These are phyloP conservation scores for Hypoxylon intermedium DNA, from an alignment of 495 filamentous ascomycete species.

Conservation along the genomic window DNA sequence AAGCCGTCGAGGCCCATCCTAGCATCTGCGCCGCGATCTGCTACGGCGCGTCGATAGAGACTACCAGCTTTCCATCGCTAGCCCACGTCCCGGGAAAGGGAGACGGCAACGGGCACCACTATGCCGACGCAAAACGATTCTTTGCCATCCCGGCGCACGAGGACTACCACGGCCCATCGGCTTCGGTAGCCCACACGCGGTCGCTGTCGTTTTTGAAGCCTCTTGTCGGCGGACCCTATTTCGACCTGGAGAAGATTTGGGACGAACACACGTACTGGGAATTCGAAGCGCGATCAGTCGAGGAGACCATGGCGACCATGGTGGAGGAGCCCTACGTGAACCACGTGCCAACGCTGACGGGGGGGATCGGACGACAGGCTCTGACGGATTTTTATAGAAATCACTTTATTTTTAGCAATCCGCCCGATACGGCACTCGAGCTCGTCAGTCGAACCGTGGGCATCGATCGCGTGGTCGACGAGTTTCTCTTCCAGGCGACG, in stretches of 20 bases:
- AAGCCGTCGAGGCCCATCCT: slow-evolving; percentile 17
- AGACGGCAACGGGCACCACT: slow-evolving; percentile 32
- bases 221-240: slow-evolving; percentile 58
- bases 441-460: slow-evolving; percentile 75
- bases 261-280: slow-evolving; percentile 64
- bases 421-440: slow-evolving; percentile 69
- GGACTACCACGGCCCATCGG: slow-evolving; percentile 48
- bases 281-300: slow-evolving; percentile 60
- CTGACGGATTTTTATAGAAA: slow-evolving; percentile 76
- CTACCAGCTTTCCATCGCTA: slow-evolving; percentile 23
- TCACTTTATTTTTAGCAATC: slow-evolving; percentile 75
- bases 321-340: slow-evolving; percentile 66
- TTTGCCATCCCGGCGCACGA: slow-evolving; percentile 53
- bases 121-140: slow-evolving; percentile 38
- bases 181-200: slow-evolving; percentile 59
- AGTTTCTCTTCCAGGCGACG: slow-evolving; percentile 67
- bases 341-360: slow-evolving; percentile 58
- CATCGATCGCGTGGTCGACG: slow-evolving; percentile 63
- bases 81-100: slow-evolving; percentile 23
- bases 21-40: slow-evolving; percentile 44
- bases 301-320: slow-evolving; percentile 66
- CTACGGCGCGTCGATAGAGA: slow-evolving; percentile 33
- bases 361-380: slow-evolving; percentile 69
- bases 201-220: slow-evolving; percentile 59
- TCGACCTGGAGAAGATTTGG: slow-evolving; percentile 68